These are phyloP conservation scores for Gossypium laxum DNA, from an alignment of 441 rosid species.

Conservation along the genomic window DNA sequence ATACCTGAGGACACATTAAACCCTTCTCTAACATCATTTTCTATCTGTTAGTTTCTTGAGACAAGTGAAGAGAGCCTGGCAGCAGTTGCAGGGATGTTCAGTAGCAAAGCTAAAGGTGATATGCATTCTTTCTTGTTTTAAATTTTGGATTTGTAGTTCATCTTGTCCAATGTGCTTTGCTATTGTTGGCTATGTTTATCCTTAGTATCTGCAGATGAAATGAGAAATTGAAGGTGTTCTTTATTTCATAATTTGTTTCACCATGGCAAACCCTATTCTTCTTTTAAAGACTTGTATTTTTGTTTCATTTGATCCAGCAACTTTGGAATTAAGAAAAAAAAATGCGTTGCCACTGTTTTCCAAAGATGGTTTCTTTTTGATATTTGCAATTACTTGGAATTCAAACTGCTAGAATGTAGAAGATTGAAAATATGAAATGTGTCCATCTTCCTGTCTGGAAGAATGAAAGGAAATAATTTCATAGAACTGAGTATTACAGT, in stretches of 20 bases:
- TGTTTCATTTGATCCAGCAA: not conserved
- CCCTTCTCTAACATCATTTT: conserved; percentile 15
- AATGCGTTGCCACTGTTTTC: not conserved
- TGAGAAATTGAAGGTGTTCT: not conserved
- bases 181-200: not conserved
- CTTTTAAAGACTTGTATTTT: not conserved
- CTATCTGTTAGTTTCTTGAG: conserved; percentile 58
- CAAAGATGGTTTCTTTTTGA: not conserved
- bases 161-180: conserved; percentile 1
- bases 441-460: not conserved
- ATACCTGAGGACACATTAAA: not conserved
- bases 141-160: not conserved
- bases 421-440: not conserved
- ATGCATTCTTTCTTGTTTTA: conserved; percentile 12
- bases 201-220: not conserved
- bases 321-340: not conserved
- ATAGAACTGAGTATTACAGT: not conserved
- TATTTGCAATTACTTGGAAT: not conserved
- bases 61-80: conserved; percentile 94
- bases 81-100: conserved; percentile 99
- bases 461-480: not conserved
- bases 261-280: not conserved
- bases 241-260: not conserved
- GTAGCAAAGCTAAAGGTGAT: conserved; percentile 98
- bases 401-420: not conserved